A percentile compares a stretch with the other conserved stretches of the same genome.
phyloP scores from a whole-genome alignment of 1,284 basidiomycete genomes.

The Hypsizygus ulmarius region DNA sequence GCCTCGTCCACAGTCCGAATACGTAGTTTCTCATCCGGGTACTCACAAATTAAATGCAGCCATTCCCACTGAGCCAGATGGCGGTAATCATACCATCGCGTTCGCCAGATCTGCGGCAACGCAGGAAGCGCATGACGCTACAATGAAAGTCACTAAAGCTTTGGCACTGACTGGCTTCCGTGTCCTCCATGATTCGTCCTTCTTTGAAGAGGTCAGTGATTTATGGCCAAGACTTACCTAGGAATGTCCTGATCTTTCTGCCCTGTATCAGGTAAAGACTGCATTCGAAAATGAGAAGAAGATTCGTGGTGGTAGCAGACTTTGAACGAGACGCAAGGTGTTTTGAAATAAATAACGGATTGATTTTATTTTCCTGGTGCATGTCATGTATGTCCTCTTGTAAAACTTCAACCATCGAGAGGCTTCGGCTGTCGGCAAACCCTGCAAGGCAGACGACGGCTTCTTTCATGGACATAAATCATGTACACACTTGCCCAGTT shows the following conservation, averaged over 20 bases:
- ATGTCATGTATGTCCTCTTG: no score
- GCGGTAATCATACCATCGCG: conserved; percentile 66
- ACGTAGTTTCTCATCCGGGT: not conserved
- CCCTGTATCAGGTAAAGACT: conserved; percentile 8
- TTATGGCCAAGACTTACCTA: not conserved
- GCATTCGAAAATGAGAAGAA: conserved; percentile 8
- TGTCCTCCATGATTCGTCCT: conserved; percentile 54
- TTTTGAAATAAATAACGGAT: no score
- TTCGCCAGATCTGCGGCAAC: conserved; percentile 62
- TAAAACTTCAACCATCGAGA: no score
- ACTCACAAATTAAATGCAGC: conserved; percentile 35
- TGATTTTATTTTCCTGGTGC: no score
- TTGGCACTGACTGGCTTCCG: conserved; percentile 61
- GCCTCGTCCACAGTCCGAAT: conserved; percentile 4
- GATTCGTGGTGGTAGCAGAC: not conserved
- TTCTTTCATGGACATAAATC: no score
- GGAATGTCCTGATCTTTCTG: not conserved
- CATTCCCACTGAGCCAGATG: conserved; percentile 59
- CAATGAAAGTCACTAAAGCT: conserved; percentile 56
- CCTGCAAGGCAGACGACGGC: no score
- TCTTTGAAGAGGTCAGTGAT: conserved; percentile 49
- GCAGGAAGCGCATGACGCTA: conserved; percentile 58
- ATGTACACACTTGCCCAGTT: no score
- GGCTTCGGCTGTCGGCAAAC: no score
- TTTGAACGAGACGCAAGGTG: no score